These are phyloP conservation scores for Aureobasidium vineae DNA, from an alignment of 2,329 filamentous ascomycete genomes.

Conservation along the genomic window DNA sequence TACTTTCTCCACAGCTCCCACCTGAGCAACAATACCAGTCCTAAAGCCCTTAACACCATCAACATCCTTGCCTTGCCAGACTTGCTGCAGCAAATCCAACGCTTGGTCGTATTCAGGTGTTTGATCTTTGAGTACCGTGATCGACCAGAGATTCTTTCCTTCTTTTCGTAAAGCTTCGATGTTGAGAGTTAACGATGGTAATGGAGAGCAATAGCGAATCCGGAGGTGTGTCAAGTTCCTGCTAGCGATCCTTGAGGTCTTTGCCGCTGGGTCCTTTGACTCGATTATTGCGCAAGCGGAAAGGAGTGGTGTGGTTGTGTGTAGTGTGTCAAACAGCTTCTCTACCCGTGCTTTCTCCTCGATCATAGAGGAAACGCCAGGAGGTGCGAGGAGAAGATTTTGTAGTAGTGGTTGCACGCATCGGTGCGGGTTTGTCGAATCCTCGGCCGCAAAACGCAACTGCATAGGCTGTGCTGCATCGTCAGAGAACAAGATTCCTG, in stretches of 20 bases:
- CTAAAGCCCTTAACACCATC: constrained; percentile 42
- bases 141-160: constrained; percentile 40
- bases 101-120: neutral
- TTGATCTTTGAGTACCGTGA: constrained; percentile 35
- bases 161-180: constrained; percentile 38
- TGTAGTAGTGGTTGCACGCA: constrained; percentile 34
- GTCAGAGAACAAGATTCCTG: constrained; percentile 29
- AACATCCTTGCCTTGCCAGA: constrained; percentile 30
- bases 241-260: constrained; percentile 33
- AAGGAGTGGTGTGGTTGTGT: constrained; percentile 63
- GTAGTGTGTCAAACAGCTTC: constrained; percentile 58
- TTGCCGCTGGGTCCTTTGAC: constrained; percentile 29
- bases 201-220: constrained; percentile 42
- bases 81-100: constrained; percentile 30
- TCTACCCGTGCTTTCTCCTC: constrained; percentile 55
- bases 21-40: constrained; percentile 40
- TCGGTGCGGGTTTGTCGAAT: constrained; percentile 35
- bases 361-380: constrained; percentile 44
- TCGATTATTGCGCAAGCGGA: constrained; percentile 62
- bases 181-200: constrained; percentile 41
- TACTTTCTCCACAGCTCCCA: neutral
- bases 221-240: constrained; percentile 41
- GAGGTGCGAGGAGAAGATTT: neutral
- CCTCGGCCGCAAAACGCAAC: constrained; percentile 56
- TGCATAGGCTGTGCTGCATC: constrained; percentile 52